A percentile compares a stretch with the other conserved stretches of the same genome.
Evolutionary conservation across 345 rosid species (phyloP).

Genomic region (Punica granatum): DNA sequence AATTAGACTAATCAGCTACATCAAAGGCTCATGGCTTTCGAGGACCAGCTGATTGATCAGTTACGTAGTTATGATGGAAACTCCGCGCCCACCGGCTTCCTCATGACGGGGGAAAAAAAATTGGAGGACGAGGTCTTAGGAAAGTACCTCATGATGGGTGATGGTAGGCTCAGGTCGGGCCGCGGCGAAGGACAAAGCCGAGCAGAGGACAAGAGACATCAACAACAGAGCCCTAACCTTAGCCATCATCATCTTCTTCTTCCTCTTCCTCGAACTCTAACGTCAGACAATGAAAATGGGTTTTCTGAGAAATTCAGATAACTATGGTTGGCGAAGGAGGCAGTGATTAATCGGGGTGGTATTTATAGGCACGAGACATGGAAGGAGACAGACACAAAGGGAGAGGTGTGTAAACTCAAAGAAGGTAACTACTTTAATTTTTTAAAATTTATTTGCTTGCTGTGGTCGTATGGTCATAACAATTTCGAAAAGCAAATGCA

Average conservation of each 20-base stretch:
- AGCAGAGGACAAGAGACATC: background rate
- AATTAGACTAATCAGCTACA: too few species aligned
- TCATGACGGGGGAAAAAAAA: background rate
- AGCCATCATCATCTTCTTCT: background rate
- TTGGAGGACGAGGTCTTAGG: background rate
- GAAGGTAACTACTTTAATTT: too few species aligned
- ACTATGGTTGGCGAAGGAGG: background rate
- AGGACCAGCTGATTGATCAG: too few species aligned
- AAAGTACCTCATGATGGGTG: background rate
- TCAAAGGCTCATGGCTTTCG: too few species aligned
- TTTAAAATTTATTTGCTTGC: too few species aligned
- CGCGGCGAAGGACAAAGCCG: background rate
- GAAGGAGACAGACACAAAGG: background rate
- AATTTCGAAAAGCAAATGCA: too few species aligned
- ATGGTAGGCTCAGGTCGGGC: background rate
- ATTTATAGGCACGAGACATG: background rate
- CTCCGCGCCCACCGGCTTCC: too few species aligned
- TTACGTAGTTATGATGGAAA: too few species aligned
- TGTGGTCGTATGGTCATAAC: too few species aligned
- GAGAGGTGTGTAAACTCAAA: background rate
- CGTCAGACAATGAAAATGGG: background rate
- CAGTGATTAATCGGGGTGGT: background rate
- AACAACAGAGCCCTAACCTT: background rate
- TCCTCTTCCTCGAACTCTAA: background rate
- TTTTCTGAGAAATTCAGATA: background rate